Evolutionary conservation across 2,329 filamentous ascomycete species (phyloP).

Genomic region (Pestalotiopsis sp.): DNA sequence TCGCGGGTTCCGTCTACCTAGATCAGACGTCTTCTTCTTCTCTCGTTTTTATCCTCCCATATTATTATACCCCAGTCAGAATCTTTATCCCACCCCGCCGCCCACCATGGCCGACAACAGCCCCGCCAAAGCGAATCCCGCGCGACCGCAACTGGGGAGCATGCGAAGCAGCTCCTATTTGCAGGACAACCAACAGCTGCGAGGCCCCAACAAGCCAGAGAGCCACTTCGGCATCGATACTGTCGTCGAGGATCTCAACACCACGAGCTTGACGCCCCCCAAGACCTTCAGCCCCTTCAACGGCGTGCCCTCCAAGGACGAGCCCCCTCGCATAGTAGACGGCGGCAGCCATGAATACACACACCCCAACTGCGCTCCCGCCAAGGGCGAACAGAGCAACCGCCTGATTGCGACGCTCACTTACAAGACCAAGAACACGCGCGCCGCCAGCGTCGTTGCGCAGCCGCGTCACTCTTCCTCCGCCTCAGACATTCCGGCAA

Average conservation of each 20-base stretch:
- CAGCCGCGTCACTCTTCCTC: conserved; percentile 39
- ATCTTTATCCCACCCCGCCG: conserved; percentile 1
- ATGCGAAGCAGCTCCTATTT: conserved; percentile 66
- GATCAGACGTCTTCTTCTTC: not conserved
- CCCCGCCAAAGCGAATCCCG: conserved; percentile 18
- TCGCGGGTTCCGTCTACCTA: not conserved
- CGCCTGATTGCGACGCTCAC: conserved; percentile 65
- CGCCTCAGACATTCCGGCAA: conserved; percentile 48
- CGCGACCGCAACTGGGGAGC: conserved; percentile 51
- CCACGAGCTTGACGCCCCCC: conserved; percentile 39
- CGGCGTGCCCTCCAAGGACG: conserved; percentile 61
- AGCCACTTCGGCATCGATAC: conserved; percentile 66
- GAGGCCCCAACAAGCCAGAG: conserved; percentile 57
- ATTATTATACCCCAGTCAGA: not conserved
- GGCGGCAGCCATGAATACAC: conserved; percentile 65
- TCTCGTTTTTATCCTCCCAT: not conserved
- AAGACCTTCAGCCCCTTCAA: conserved; percentile 55
- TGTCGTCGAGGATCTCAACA: conserved; percentile 59
- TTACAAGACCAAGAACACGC: conserved; percentile 52
- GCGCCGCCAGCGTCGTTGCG: conserved; percentile 35
- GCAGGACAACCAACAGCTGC: conserved; percentile 66
- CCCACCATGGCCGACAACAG: conserved; percentile 34
- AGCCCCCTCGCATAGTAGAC: conserved; percentile 63
- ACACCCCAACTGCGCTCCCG: conserved; percentile 64
- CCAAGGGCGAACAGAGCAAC: conserved; percentile 48